These are phyloP conservation scores for Auricularia sp. DNA, from an alignment of 768 basidiomycete species.

Conservation along the genomic window DNA sequence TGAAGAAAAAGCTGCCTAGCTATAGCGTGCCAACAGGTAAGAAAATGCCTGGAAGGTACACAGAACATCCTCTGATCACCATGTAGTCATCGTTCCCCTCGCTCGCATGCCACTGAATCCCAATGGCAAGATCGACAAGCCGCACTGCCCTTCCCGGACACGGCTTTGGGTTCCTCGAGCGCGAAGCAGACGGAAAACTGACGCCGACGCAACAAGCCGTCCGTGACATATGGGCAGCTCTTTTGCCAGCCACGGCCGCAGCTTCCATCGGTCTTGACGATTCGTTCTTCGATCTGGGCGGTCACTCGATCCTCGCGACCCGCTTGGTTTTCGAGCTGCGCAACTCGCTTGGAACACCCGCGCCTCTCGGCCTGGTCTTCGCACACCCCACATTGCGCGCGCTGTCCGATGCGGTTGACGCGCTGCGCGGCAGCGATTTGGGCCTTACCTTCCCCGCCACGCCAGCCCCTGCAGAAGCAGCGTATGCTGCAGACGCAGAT, in stretches of 20 bases:
- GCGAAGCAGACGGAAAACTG: constrained; percentile 31
- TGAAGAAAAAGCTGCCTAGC: constrained; percentile 92
- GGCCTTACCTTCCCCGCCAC: constrained; percentile 38
- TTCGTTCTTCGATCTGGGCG: constrained; percentile 96
- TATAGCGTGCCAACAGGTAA: constrained; percentile 86
- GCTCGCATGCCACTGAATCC: constrained; percentile 95
- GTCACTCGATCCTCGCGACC: constrained; percentile 96
- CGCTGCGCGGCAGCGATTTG: constrained; percentile 67
- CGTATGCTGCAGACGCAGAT: constrained; percentile 75
- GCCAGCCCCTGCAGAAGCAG: constrained; percentile 28
- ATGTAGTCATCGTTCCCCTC: constrained; percentile 52
- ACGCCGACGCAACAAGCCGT: constrained; percentile 72
- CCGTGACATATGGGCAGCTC: constrained; percentile 71
- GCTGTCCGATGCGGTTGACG: constrained; percentile 68
- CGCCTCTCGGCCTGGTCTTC: constrained; percentile 86
- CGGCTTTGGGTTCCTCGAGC: constrained; percentile 41
- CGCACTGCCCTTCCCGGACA: constrained; percentile 96
- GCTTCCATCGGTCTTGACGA: constrained; percentile 74
- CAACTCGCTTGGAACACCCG: constrained; percentile 82
- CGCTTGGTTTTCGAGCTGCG: constrained; percentile 95
- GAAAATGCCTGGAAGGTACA: constrained; percentile 2
- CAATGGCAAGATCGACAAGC: constrained; percentile 96
- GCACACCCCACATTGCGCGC: constrained; percentile 77
- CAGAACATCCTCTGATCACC: not conserved
- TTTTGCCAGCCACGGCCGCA: constrained; percentile 70